phyloP scores from a whole-genome alignment of 2,329 filamentous ascomycete genomes.

The Myriosclerotinia scirpicola region DNA sequence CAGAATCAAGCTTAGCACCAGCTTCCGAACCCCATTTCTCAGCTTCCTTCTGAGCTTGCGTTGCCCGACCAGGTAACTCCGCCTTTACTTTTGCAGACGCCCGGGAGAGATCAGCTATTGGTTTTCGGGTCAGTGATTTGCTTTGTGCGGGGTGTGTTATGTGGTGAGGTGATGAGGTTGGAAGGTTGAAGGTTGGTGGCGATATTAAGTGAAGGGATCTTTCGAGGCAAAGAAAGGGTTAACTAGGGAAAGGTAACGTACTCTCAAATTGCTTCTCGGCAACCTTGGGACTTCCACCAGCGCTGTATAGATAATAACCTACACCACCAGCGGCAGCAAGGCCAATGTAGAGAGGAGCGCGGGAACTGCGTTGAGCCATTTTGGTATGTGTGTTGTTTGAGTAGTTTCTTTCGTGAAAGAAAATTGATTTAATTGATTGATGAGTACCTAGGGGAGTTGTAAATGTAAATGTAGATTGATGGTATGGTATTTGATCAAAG shows the following conservation, averaged over 20 bases:
- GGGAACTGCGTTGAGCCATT: constrained; percentile 43
- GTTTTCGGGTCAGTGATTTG: constrained; percentile 19
- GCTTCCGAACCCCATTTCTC: constrained; percentile 61
- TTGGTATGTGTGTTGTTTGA: constrained; percentile 17
- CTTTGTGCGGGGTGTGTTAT: no score
- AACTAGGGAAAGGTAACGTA: constrained; percentile 47
- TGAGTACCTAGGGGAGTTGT: no score
- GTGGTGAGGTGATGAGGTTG: neutral
- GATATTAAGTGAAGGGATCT: neutral
- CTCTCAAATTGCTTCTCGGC: constrained; percentile 87
- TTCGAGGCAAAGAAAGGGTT: no score
- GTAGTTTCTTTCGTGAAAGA: neutral
- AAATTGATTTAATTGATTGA: neutral
- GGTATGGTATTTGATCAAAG: no score
- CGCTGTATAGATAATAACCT: constrained; percentile 89
- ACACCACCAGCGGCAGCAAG: constrained; percentile 64
- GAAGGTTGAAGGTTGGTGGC: neutral
- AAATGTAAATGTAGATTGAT: no score
- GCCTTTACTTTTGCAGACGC: constrained; percentile 65
- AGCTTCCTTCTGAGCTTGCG: constrained; percentile 63
- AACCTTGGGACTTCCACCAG: constrained; percentile 76
- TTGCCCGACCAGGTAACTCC: constrained; percentile 61
- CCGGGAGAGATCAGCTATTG: constrained; percentile 73
- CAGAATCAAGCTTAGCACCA: constrained; percentile 66
- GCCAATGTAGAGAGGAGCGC: constrained; percentile 51